Evolutionary conservation across 345 rosid species (phyloP), one percentile per base, ranked within the genome.

Genomic region (Hypericum perforatum): DNA sequence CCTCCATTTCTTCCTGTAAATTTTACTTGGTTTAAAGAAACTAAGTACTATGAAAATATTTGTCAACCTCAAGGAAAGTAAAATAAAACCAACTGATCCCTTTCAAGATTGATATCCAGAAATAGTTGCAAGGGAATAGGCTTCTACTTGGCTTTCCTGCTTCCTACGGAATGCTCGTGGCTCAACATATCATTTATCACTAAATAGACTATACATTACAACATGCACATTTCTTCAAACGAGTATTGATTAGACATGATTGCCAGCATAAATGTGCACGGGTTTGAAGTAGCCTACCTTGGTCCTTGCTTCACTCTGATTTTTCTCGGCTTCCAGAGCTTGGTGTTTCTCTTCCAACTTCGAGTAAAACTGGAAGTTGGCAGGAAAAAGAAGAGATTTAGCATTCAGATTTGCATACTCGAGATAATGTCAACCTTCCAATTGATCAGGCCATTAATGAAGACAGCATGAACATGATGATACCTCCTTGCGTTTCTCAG

Each of bases 1-100:
- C 74, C 59, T 65, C 64, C 48, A 55, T 61, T 36, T 58, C 68
- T 66, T 74, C 74, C 78, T 74, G 51, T 5, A 51, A 60, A 54
- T 46, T 41, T 45, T 11, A 53, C 32, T 1, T 22, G 4, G 11
- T 13, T 9, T 5, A 32, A 53, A 8, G 10, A 51, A 45, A 29
- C 32, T 9, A 13, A 44, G 36, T 29, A 7, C 4, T 38, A 8
- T 11, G 7, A 56, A 41, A 41, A 45, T 45, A 39, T 14, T 40
- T 41, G 7, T 67, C 54, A 61, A 32, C 15, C 7, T 13, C 50
- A 46, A 13, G 3, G 22, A 13, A 22, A 22, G 4, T 1, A 22
- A 22, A 22, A 22, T 4, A 22, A 22, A 22, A 1, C 32, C 4
- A 22, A 22, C 32, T 4, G 32, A 1, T 22, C 32, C 32, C 32